Percentiles rank a stretch among this genome's conserved stretches.
Evolutionary conservation across 2,329 filamentous ascomycete species (phyloP).

Genomic region (Teratosphaeria zuluensis): DNA sequence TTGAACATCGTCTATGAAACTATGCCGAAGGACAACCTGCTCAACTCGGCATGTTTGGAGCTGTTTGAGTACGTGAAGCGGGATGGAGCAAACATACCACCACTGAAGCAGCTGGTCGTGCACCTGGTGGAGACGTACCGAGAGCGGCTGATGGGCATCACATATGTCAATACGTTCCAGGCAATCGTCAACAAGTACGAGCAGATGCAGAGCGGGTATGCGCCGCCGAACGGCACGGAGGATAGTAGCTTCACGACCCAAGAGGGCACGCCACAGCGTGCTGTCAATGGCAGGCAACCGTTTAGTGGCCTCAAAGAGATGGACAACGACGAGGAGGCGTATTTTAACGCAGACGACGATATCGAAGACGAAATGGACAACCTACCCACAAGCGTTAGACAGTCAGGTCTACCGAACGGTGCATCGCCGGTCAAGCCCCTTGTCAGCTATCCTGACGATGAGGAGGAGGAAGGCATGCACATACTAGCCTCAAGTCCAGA

Average conservation of each 20-base stretch:
- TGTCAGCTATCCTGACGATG: constrained; percentile 90
- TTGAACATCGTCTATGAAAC: constrained; percentile 75
- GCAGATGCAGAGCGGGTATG: constrained; percentile 50
- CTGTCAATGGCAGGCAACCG: constrained; percentile 48
- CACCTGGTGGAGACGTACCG: constrained; percentile 79
- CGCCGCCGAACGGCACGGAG: constrained; percentile 28
- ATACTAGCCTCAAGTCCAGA: constrained; percentile 39
- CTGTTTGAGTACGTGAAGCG: constrained; percentile 81
- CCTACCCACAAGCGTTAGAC: constrained; percentile 23
- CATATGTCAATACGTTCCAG: constrained; percentile 77
- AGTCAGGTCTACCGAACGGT: constrained; percentile 46
- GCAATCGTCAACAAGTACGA: constrained; percentile 69
- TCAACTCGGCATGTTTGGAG: constrained; percentile 89
- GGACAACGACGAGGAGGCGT: constrained; percentile 80
- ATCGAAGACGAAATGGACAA: constrained; percentile 47
- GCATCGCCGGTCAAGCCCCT: constrained; percentile 60
- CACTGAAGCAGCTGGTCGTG: constrained; percentile 66
- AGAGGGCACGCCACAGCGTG: constrained; percentile 38
- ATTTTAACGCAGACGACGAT: constrained; percentile 84
- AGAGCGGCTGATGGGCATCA: constrained; percentile 64
- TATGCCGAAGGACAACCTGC: constrained; percentile 82
- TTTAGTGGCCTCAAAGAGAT: constrained; percentile 67
- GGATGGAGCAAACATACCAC: constrained; percentile 41
- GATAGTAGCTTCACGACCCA: constrained; percentile 61
- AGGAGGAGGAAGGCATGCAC: constrained; percentile 54